Evolutionary conservation across 768 basidiomycete species (phyloP), one percentile per base, ranked within the genome.

Genomic region (Leucocoprinus sp.): DNA sequence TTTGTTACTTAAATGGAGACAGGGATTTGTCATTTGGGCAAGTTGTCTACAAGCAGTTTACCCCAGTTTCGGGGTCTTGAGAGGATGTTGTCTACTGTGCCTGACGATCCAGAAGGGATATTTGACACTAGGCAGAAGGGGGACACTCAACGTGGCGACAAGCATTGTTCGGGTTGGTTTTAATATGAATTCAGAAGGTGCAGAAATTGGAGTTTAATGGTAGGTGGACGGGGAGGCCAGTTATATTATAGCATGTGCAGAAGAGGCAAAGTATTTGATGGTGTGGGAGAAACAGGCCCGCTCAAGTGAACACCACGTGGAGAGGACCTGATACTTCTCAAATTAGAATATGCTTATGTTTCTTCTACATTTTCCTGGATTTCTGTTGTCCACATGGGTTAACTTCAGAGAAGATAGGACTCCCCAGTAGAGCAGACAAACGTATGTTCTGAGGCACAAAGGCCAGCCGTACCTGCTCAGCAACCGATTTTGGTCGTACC

Each of bases 381-480:
- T 41, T 48, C 42, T 48, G 39, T 40, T 40, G 46, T 34, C 11
- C 46, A 28, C 44, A 45, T 40, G 45, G 29, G 37, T 33, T 5
- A 14, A n/a, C 43, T 39, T 29, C 37, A 46, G 45, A 46, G 45
- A 36, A 41, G 41, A 40, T 34, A 33, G 46, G 36, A 39, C 46
- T 48, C n/a, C n/a, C n/a, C 42, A 48, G 46, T 40, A 41, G 46
- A 48, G 46, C 46, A 48, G 46, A 17, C 46, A 48, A 34, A 33
- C 34, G 34, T 48, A 14, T 31, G 46, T 27, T 27, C 39, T 42
- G 40, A 24, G 46, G 33, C 46, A 48, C 23, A 34, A 24, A 26
- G 38, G 22, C 17, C 38, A 26, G 24, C 31, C 23, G 41, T 19
- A 39, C 28, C 23, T 37, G 37, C 42, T 45, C 36, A 37, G 42